phyloP scores from a whole-genome alignment of 2,329 filamentous ascomycete genomes.

The Metarhizium robertsii region DNA sequence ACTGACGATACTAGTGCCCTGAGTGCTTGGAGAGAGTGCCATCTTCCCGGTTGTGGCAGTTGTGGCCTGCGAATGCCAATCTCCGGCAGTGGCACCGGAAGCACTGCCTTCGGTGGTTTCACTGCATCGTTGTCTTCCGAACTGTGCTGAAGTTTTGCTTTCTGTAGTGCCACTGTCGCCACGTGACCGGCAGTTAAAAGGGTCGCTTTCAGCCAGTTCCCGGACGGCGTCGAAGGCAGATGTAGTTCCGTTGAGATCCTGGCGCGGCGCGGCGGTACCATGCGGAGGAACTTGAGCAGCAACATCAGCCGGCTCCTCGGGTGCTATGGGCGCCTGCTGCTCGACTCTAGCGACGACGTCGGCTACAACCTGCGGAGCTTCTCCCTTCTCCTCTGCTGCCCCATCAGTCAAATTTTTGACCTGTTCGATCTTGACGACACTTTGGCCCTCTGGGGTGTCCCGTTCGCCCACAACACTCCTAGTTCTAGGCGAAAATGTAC shows the following conservation, averaged over 20 bases:
- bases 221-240: constrained; percentile 36
- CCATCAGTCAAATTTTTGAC: constrained; percentile 12
- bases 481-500: constrained; percentile 34
- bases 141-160: constrained; percentile 27
- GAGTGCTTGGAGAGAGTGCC: constrained; percentile 55
- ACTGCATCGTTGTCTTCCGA: constrained; percentile 45
- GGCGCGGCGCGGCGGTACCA: constrained; percentile 12
- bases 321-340: constrained; percentile 9
- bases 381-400: constrained; percentile 12
- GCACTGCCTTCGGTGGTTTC: constrained; percentile 53
- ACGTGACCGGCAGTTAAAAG: constrained; percentile 29
- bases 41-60: constrained; percentile 55
- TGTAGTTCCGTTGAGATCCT: constrained; percentile 33
- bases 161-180: constrained; percentile 20
- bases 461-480: constrained; percentile 28
- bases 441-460: constrained; percentile 15
- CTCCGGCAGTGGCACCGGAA: constrained; percentile 42
- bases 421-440: constrained; percentile 10
- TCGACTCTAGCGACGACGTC: constrained; percentile 15
- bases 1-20: constrained; percentile 57
- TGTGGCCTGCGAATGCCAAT: constrained; percentile 55
- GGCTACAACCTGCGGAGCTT: constrained; percentile 14
- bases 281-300: not conserved
- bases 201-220: constrained; percentile 40
- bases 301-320: constrained; percentile 6